Evolutionary conservation across 2,329 filamentous ascomycete genomes (phyloP), one percentile per base, ranked within the genome.

Genomic region (Rhytidhysteron rufulum): DNA sequence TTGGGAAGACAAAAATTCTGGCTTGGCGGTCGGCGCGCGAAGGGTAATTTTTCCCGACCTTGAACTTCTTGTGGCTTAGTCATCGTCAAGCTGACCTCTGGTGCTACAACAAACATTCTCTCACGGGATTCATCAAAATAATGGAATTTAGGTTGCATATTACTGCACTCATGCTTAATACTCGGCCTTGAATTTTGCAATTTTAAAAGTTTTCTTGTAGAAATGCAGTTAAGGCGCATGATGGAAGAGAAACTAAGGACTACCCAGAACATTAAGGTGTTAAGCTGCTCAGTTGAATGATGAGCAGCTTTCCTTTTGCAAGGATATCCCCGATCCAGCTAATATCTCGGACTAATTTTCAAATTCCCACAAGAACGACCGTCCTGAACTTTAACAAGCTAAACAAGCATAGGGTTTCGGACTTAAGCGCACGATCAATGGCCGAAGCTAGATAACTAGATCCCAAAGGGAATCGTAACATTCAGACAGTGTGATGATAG

Each of bases 201-300:
- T 97, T 69, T 93, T 93, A 52, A 90, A 94, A 60, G 95, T 96
- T 98, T 34, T 98, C 97, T 68, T 93, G 93, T 39, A 87, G 88
- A 42, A 90, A 97, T 66, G 77, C 95, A 38, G 80, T 94, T 53
- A 88, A 88, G 66, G 85, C 84, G 22, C 85, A 89, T 63, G 79
- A 93, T 15, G 88, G 88, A 16, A 73, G 89, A 46, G 91, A 86
- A 83, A 86, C 82, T 30, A 89, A 95, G 58, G 91, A 97, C 71
- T 90, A 86, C 56, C 90, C 91, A 0, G 89, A 95, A 69, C 90
- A 97, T 68, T 84, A 89, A 56, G 93, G 93, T 31, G 84, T 95
- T 10, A 81, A 98, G 34, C 86, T 98, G 17, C 83, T 88, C 70
- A 85, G 80, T 58, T n/a, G n/a, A n/a, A n/a, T n/a, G n/a, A 95